Evolutionary conservation across 441 rosid genomes (phyloP), one percentile per base, ranked within the genome.

Genomic region (Pelargonium hybrid): DNA sequence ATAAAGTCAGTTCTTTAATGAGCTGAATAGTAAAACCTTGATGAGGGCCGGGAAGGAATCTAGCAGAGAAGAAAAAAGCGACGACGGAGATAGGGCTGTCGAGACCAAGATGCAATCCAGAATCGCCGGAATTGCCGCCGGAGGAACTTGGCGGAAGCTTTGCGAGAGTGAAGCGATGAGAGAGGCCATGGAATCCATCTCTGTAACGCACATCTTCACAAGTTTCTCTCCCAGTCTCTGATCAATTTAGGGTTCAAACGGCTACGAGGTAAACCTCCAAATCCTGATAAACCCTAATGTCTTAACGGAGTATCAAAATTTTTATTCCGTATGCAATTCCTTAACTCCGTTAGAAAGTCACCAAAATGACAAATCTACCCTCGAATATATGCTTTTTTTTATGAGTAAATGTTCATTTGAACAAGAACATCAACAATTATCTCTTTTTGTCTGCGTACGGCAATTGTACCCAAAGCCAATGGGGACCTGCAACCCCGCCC

Each of bases 41-140:
- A 59, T 59, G 61, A 82, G 75, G 45, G 57, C 54, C 23, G 84
- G 69, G 23, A 87, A 82, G 18, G 77, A 67, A 31, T 77, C 78
- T 31, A 89, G 85, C 66, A 93, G 87, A 1, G 91, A 76, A 65
- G 69, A 78, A 82, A 84, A 90, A 43, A 91, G 88, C 3, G 84
- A 20, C n/a, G 85, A 84, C 0, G 92, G 81, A 79, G 93, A 80
- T 18, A 79, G 77, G 62, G 79, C 76, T 9, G 88, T 87, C 69
- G 96, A 88, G 56, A 85, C 86, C 73, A 88, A 76, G 77, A 93
- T 80, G 86, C 95, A 88, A 76, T 91, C 96, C 66, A 91, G 82
- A 83, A 90, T 74, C 11, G 93, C 80, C 9, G 97, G 93, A 39
- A 93, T 72, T 57, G 95, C 96, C 6, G 83, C 66, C 71, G 82